Base-by-base conservation (phyloP, 2,329 filamentous ascomycete genomes). In the Zarea fungicola region DNA sequence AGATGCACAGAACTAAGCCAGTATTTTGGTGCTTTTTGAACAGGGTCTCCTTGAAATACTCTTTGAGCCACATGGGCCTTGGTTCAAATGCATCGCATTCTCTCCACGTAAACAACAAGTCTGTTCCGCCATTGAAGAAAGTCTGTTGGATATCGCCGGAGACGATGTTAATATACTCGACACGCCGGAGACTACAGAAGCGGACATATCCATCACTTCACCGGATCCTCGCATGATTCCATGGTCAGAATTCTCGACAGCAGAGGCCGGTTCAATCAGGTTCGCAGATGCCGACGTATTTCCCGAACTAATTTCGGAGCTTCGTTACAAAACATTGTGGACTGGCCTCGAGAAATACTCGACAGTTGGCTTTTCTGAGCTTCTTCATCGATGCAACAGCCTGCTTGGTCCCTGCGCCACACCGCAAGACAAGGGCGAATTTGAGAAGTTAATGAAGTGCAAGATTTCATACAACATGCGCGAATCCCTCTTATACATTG, bases 401-500 rank as follows among this genome's bases (percentile, higher is more conserved):
- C 13, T 9, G 16, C 18, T 18, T 4, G 31, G 22, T 31, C 21
- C 9, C n/a, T 4, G 5, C 21, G 6, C n/a, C 5, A 26, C 9
- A 6, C 31, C 31, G 2, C 11, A 14, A 2, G n/a, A 35, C n/a
- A 8, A 13, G 6, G 46, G 29, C 10, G 14, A 23, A 18, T 23
- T 48, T 16, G 23, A 35, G 11, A 13, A 22, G 21, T n/a, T 28
- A 5, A 18, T 32, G 7, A 28, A 34, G 2, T 52, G 47, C 18
- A 14, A 35, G 10, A 32, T 52, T 10, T 50, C 46, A 9, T 36
- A 43, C 40, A 52, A 52, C 23, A 5, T 32, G 2, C n/a, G 29
- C 4, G 23, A 49, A 22, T 42, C 48, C 10, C 13, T 49, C 14
- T n/a, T 54, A 29, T 54, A 54, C 14, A 26, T 54, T 13, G 52